Evolutionary conservation across 2,329 filamentous ascomycete genomes (phyloP), one percentile per base, ranked within the genome.

Genomic region (Botrytis hyacinthi): DNA sequence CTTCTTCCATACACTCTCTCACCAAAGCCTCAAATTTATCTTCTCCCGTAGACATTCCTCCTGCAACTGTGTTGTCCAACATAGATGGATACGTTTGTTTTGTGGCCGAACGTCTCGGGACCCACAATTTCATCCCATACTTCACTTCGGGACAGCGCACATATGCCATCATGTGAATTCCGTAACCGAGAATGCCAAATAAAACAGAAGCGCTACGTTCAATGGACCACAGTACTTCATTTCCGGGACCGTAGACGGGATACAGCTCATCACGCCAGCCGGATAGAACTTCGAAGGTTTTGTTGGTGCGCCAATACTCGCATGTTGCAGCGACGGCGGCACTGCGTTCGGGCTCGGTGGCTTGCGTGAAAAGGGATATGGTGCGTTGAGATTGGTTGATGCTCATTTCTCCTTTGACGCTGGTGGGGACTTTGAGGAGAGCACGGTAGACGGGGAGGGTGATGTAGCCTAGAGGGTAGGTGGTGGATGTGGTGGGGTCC

Each of bases 41-140:
- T 81, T 98, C 95, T 22, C 91, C 92, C 0, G 93, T 93, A 81
- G 92, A 90, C 77, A 98, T 90, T 0, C 94, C 91, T 0, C 91
- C 91, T 0, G 95, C 96, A 10, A 97, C 96, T 1, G 94, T 94
- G 82, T 98, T 99, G 82, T 99, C 96, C 77, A 99, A 86, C 73
- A 73, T 73, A n/a, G 92, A 88, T 0, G 92, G 91, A 80, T 95
- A 99, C 0, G 94, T 98, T 77, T 93, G 89, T 85, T 98, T 99
- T 74, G 85, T 88, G 69, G 85, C 86, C 20, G 94, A 89, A 16
- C 96, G 87, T 63, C 91, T 88, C 5, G 96, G 93, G 2, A 97
- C 89, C 95, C 96, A 98, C 59, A 99, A 86, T 79, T 90, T 91
- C 62, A 97, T 83, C 29, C 90, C 91, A 70, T 87, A 82, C 57